Percentiles rank a stretch among this genome's conserved stretches.
These are phyloP conservation scores for Phanerodontia chrysosporium DNA, from an alignment of 768 basidiomycete species.

Conservation along the genomic window DNA sequence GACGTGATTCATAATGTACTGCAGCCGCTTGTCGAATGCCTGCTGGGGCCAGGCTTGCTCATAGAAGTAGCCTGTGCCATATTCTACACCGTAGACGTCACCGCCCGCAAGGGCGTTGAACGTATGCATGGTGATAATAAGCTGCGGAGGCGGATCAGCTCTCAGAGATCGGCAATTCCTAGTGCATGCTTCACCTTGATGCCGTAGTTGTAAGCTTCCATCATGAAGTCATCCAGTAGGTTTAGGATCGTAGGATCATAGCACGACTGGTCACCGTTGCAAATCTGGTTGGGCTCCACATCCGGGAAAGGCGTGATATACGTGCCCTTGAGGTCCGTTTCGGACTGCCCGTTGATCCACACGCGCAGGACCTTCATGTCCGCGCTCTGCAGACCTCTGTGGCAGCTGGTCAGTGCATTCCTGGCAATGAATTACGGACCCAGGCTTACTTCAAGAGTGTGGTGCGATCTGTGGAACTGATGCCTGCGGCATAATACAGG, in stretches of 20 bases:
- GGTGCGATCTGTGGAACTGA: slow-evolving; percentile 13
- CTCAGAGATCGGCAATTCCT: background rate
- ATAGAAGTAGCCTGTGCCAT: slow-evolving; percentile 32
- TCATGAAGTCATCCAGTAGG: slow-evolving; percentile 35
- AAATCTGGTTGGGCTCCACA: slow-evolving; percentile 30
- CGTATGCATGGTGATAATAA: slow-evolving; percentile 23
- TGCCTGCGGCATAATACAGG: slow-evolving; percentile 24
- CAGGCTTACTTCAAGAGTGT: slow-evolving; percentile 15
- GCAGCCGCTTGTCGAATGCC: slow-evolving; percentile 35
- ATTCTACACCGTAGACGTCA: slow-evolving; percentile 33
- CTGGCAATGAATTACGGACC: background rate
- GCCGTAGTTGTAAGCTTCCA: slow-evolving; percentile 31
- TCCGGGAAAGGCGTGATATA: slow-evolving; percentile 26
- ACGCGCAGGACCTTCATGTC: slow-evolving; percentile 23
- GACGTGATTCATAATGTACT: slow-evolving; percentile 35
- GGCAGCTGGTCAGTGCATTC: background rate
- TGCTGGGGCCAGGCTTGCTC: slow-evolving; percentile 20
- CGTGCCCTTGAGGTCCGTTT: slow-evolving; percentile 19
- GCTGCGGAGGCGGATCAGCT: background rate
- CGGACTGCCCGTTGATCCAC: slow-evolving; percentile 21
- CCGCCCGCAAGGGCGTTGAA: slow-evolving; percentile 29
- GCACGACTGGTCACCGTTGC: slow-evolving; percentile 22
- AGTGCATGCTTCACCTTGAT: slow-evolving; percentile 21
- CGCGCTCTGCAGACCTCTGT: slow-evolving; percentile 19
- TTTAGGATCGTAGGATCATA: slow-evolving; percentile 35